These are phyloP conservation scores for Tetrastigma voinierianum DNA, from an alignment of 164 flowering plant species.

Conservation along the genomic window DNA sequence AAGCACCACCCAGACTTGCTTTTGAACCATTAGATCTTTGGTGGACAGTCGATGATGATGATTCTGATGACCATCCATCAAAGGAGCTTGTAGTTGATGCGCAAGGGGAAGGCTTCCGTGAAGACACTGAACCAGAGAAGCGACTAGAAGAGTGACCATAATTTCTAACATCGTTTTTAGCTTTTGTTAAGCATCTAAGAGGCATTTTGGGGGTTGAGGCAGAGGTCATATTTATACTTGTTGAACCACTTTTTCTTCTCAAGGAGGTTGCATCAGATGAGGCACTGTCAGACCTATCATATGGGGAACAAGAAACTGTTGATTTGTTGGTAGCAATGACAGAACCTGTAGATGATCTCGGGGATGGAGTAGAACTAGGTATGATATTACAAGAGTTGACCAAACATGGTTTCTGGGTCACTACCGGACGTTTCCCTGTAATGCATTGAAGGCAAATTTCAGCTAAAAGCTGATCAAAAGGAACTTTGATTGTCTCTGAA, in stretches of 20 bases:
- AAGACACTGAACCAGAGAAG: conserved; percentile 24
- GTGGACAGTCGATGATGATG: conserved; percentile 45
- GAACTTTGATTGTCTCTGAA: no score
- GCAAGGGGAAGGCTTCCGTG: conserved; percentile 31
- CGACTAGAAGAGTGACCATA: conserved; percentile 25
- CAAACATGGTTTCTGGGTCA: conserved; percentile 26
- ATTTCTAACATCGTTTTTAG: conserved; percentile 19
- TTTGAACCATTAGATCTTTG: conserved; percentile 27
- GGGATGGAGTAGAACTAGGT: conserved; percentile 26
- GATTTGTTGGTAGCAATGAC: conserved; percentile 20
- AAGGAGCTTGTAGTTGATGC: conserved; percentile 54
- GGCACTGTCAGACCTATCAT: conserved; percentile 26
- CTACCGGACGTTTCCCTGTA: conserved; percentile 23
- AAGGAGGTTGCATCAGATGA: conserved; percentile 25
- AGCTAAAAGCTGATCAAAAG: not conserved
- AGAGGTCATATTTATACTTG: conserved; percentile 15
- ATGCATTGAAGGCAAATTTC: conserved; percentile 1
- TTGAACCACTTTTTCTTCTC: conserved; percentile 32
- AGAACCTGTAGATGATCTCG: conserved; percentile 28
- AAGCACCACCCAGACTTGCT: conserved; percentile 16
- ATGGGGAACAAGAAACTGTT: conserved; percentile 30
- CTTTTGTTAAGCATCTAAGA: conserved; percentile 17
- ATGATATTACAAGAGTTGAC: conserved; percentile 19
- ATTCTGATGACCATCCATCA: conserved; percentile 54
- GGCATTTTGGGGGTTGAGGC: conserved; percentile 29